Evolutionary conservation across 495 filamentous ascomycete species (phyloP).

Genomic region (Penicillium atrosanguineum): DNA sequence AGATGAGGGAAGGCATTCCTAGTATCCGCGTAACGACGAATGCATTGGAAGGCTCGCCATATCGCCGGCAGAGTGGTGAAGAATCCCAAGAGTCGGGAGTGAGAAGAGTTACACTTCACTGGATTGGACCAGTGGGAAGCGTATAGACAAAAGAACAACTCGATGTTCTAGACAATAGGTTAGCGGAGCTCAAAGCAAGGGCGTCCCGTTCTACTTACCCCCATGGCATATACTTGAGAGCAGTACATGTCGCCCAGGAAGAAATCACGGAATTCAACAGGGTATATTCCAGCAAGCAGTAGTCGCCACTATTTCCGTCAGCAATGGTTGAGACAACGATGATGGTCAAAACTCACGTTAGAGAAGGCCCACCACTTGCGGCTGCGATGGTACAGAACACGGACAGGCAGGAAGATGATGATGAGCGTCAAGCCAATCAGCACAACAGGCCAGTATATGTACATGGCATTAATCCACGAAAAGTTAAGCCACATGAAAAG

Average conservation of each 20-base stretch:
- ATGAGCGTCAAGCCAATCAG: slow-evolving; percentile 63
- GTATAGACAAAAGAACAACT: slow-evolving; percentile 94
- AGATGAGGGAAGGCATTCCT: slow-evolving; percentile 87
- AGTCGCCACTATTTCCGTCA: slow-evolving; percentile 68
- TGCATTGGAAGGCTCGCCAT: slow-evolving; percentile 86
- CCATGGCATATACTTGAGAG: slow-evolving; percentile 84
- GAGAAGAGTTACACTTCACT: slow-evolving; percentile 74
- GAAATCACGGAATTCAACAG: slow-evolving; percentile 95
- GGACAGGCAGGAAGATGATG: slow-evolving; percentile 73
- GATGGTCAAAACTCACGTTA: slow-evolving; percentile 57
- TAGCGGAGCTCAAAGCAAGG: slow-evolving; percentile 12
- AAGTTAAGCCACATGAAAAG: slow-evolving; percentile 88
- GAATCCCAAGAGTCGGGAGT: slow-evolving; percentile 83
- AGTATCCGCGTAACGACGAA: slow-evolving; percentile 87
- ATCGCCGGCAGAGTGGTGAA: slow-evolving; percentile 80
- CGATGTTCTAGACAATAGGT: slow-evolving; percentile 62
- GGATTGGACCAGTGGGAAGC: slow-evolving; percentile 69
- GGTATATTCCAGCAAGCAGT: slow-evolving; percentile 79
- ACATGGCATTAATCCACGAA: slow-evolving; percentile 64
- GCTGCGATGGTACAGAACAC: slow-evolving; percentile 70
- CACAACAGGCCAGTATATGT: slow-evolving; percentile 85
- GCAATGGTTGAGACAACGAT: neutral
- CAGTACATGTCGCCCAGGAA: slow-evolving; percentile 98
- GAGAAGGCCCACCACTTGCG: slow-evolving; percentile 83
- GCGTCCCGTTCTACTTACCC: slow-evolving; percentile 56